phyloP scores from a whole-genome alignment of 306 rosid genomes.

The Rosa persica region DNA sequence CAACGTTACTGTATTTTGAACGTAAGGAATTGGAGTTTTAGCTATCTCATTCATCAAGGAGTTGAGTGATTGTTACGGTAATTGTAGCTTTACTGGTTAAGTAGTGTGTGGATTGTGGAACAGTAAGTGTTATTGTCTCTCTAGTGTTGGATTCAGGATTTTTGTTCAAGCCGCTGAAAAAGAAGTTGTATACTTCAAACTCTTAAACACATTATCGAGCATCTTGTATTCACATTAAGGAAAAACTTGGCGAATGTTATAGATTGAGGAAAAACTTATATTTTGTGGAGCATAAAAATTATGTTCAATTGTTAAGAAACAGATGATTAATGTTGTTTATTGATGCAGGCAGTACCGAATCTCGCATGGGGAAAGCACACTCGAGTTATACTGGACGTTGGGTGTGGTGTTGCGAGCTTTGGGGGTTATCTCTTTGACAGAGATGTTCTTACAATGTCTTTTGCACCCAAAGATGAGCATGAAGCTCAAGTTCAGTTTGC shows the following conservation, averaged over 20 bases:
- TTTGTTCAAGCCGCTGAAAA: background rate
- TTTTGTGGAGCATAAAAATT: background rate
- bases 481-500: slow-evolving; percentile 96
- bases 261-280: too few species aligned
- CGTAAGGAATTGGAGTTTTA: background rate
- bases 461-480: slow-evolving; percentile 97
- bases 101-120: background rate
- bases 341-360: slow-evolving; percentile 57
- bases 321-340: background rate
- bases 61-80: background rate
- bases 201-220: background rate
- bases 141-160: too few species aligned
- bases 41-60: background rate
- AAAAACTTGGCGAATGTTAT: too few species aligned
- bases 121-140: too few species aligned
- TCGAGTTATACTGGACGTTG: slow-evolving; percentile 80
- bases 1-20: background rate
- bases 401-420: slow-evolving; percentile 95
- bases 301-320: background rate
- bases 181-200: too few species aligned
- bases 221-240: background rate
- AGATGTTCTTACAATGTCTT: slow-evolving; percentile 83
- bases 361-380: slow-evolving; percentile 79
- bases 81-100: background rate
- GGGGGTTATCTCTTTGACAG: slow-evolving; percentile 86